Evolutionary conservation across 768 basidiomycete species (phyloP), one percentile per base, ranked within the genome.

Genomic region (Hericium coralloides): DNA sequence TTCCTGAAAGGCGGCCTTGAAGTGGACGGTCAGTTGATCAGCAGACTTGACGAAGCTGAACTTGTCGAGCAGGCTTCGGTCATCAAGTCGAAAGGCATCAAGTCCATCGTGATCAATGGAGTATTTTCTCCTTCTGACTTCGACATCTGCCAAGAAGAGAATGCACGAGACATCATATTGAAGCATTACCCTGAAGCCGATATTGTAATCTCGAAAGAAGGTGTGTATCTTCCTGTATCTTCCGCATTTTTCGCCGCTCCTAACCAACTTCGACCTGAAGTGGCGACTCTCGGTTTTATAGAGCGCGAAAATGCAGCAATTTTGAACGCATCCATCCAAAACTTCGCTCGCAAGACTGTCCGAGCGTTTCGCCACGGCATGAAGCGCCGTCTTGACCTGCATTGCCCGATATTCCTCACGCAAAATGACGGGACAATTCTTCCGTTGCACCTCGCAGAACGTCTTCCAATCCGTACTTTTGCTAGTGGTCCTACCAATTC

Each of bases 241-340:
- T n/a, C 3, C n/a, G 10, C 14, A 0, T 45, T n/a, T 45, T 9
- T 45, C 1, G 20, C n/a, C 2, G 20, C 20, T 20, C 20, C 20
- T 20, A 64, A 63, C 8, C 71, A 68, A 22, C 67, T 18, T 43
- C 18, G 15, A 45, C 15, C 2, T 20, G 43, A 49, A 78, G 82
- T 83, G 43, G 82, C 77, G 8, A 78, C 79, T 63, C 72, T 83
- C 22, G 81, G 82, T 37, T 72, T 85, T 52, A 68, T 85, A 15
- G 81, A 84, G 60, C 76, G 85, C 47, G 85, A 86, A 64, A 86
- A 87, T 55, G 85, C 85, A 0, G 68, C 82, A 14, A 85, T 87
- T 58, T 73, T 85, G 58, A 87, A 86, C 60, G 83, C 83, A 1
- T 80, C 84, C 2, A 77, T 86, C 61, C 73, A 82, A 38, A 68